Conservation (phyloP, 2,329 filamentous ascomycete species). For the Neofusicoccum parvum region DNA sequence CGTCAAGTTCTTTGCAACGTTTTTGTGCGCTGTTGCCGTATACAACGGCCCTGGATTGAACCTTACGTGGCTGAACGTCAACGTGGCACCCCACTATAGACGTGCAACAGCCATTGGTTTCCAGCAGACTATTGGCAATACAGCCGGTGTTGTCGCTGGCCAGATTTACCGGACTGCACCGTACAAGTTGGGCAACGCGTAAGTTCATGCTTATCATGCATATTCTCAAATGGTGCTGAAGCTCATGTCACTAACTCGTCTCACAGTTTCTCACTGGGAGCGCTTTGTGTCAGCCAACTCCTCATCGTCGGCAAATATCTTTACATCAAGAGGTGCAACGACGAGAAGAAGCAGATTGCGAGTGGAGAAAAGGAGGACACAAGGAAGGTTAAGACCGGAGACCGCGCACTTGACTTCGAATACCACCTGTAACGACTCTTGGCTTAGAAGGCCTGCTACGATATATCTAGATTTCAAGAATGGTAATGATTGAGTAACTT, state of each 20-base stretch:
- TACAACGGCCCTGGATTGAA: conserved; percentile 45
- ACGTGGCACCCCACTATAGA: conserved; percentile 51
- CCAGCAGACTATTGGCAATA: conserved; percentile 52
- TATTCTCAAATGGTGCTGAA: neutral
- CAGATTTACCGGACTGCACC: conserved; percentile 45
- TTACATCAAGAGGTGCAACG: conserved; percentile 49
- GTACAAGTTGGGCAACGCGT: conserved; percentile 23
- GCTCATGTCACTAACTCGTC: neutral
- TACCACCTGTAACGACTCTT: conserved; percentile 40
- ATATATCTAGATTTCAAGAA: neutral
- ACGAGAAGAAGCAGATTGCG: conserved; percentile 41
- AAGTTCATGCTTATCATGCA: neutral
- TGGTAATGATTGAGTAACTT: neutral
- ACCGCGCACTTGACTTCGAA: conserved; percentile 51
- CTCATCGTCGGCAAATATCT: conserved; percentile 45
- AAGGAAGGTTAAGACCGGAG: conserved; percentile 50
- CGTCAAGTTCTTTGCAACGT: conserved; percentile 31
- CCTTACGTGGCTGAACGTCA: conserved; percentile 53
- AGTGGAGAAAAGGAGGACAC: conserved; percentile 48
- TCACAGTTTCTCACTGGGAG: conserved; percentile 38
- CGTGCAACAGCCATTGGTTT: conserved; percentile 51
- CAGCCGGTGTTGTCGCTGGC: conserved; percentile 51
- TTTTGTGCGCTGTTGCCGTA: conserved; percentile 29
- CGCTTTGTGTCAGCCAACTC: conserved; percentile 38
- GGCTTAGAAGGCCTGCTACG: neutral